Base-by-base conservation (phyloP, 805 yeast genomes). In the Yarrowia hollandica region DNA sequence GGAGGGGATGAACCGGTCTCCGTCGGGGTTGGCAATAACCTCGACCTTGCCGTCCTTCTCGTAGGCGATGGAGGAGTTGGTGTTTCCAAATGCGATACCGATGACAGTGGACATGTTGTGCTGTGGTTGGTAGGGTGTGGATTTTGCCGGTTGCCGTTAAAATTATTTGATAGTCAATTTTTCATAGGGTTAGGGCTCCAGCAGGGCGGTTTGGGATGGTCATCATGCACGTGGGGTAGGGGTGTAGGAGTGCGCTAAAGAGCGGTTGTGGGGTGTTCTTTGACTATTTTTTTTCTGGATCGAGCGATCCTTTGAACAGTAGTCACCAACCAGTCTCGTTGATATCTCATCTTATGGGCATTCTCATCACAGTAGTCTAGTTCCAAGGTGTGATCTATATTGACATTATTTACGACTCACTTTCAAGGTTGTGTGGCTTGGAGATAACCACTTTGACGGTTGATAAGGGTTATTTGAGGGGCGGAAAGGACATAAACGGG, bases 1-100 rank as follows among this genome's bases (percentile, higher is more conserved):
- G 25, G 98, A 87, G 63, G 98, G 96, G 71, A 94, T 94, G 62
- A 92, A 82, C 78, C 98, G 89, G 77, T 94, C 98, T 74, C 99
- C 99, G 71, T 94, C 99, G 66, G 95, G 97, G 83, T 94, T 92
- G 66, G 99, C 99, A 73, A 94, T 92, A 65, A 94, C 96, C 71
- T 94, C 97, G 64, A 90, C 94, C 72, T 86, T 88, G 63, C 97
- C 97, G 69, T 92, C 97, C 59, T 67, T 69, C 65, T 91, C 87
- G 69, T 85, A 88, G 52, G 98, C 97, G 72, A 94, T 90, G 61
- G 97, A 88, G 52, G 97, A 87, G 62, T 96, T 83, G 50, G 96
- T 86, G 82, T 94, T 94, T 74, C 99, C 99, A 74, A 94, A 92
- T 39, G 97, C 85, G 72, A 94, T 82, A 75, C 99, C 99, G 74